A percentile compares a stretch with the other conserved stretches of the same genome.
phyloP scores from a whole-genome alignment of 306 rosid species.

The Lathyrus oleraceus region DNA sequence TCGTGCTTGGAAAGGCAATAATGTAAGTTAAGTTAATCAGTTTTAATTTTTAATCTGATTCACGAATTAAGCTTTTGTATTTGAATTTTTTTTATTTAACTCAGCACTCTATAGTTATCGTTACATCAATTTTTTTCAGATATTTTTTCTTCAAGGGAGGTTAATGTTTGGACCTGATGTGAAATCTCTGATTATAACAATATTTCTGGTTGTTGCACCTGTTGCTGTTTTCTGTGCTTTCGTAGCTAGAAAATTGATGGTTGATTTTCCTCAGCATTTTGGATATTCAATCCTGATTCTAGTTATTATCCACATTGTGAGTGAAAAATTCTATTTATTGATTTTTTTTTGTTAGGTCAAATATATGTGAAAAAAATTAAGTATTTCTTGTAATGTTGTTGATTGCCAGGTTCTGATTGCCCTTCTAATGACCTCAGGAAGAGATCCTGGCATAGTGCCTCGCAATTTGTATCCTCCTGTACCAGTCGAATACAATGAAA shows the following conservation, averaged over 20 bases:
- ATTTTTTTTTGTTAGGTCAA: too few relatives aligned
- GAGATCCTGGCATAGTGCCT: slow-evolving; percentile 88
- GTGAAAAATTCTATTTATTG: neutral
- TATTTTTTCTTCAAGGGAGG: slow-evolving; percentile 78
- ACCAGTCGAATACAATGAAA: slow-evolving; percentile 48
- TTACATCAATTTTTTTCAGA: slow-evolving; percentile 45
- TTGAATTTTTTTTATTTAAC: too few relatives aligned
- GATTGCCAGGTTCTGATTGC: slow-evolving; percentile 58
- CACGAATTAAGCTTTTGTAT: neutral
- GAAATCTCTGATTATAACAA: slow-evolving; percentile 63
- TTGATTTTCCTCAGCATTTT: slow-evolving; percentile 18
- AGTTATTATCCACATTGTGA: slow-evolving; percentile 15
- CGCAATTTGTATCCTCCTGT: slow-evolving; percentile 52
- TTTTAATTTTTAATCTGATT: neutral
- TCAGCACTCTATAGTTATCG: too few relatives aligned
- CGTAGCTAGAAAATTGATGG: slow-evolving; percentile 10
- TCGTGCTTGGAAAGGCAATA: slow-evolving; percentile 88
- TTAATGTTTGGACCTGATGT: slow-evolving; percentile 93
- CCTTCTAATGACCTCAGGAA: slow-evolving; percentile 72
- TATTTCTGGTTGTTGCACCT: slow-evolving; percentile 74
- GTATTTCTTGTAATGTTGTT: neutral
- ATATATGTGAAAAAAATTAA: too few relatives aligned
- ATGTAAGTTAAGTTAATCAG: slow-evolving; percentile 46
- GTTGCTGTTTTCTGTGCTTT: slow-evolving; percentile 31
- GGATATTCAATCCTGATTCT: slow-evolving; percentile 2